phyloP scores from a whole-genome alignment of 345 rosid genomes.

The Rhizophora apiculata region DNA sequence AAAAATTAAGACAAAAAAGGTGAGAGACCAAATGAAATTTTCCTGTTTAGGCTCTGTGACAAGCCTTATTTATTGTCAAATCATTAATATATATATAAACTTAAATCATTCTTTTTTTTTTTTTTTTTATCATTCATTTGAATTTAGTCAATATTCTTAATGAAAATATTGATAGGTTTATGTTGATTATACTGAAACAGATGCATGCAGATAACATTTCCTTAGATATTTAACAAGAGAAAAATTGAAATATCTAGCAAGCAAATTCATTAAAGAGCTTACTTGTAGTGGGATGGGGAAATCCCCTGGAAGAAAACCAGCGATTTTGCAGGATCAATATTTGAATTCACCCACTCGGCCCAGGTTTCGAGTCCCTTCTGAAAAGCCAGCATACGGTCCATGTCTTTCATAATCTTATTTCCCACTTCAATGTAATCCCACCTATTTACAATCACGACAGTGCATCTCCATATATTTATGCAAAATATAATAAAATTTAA shows the following conservation, averaged over 20 bases:
- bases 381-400: constrained; percentile 58
- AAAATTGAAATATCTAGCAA: too few species aligned
- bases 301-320: constrained; percentile 53
- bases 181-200: too few species aligned
- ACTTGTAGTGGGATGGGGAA: constrained; percentile 55
- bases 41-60: too few species aligned
- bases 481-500: background rate
- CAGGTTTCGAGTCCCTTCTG: constrained; percentile 50
- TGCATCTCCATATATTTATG: background rate
- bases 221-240: too few species aligned
- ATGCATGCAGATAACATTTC: too few species aligned
- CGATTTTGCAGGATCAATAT: constrained; percentile 39
- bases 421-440: constrained; percentile 55
- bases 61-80: too few species aligned
- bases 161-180: too few species aligned
- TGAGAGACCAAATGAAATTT: background rate
- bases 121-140: too few species aligned
- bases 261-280: constrained; percentile 7
- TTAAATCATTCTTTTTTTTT: too few species aligned
- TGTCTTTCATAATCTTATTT: constrained; percentile 37
- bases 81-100: too few species aligned
- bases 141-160: too few species aligned
- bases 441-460: constrained; percentile 21
- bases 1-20: background rate
- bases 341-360: constrained; percentile 56